Evolutionary conservation across 2,329 filamentous ascomycete genomes (phyloP).

Genomic region (Hypoxylon sp.): DNA sequence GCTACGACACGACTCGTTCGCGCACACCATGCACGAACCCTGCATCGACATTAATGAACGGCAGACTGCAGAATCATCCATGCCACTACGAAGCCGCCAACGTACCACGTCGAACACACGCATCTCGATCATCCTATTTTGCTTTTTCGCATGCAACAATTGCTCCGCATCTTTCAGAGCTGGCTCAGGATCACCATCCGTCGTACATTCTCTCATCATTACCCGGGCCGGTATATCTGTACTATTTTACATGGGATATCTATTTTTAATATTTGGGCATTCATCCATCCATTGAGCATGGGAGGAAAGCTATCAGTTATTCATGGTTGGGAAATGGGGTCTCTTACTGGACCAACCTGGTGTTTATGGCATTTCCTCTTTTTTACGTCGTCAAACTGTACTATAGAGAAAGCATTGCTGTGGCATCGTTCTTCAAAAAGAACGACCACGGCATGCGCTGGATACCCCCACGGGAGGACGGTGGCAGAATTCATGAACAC

Average conservation of each 20-base stretch:
- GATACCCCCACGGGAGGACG: conserved; percentile 53
- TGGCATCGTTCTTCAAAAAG: conserved; percentile 48
- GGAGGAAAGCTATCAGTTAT: conserved; percentile 42
- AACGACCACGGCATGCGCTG: conserved; percentile 50
- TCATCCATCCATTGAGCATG: conserved; percentile 37
- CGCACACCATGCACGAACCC: conserved; percentile 40
- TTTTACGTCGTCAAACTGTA: conserved; percentile 45
- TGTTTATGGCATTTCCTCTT: conserved; percentile 41
- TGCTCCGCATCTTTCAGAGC: conserved; percentile 46
- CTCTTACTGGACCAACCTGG: conserved; percentile 36
- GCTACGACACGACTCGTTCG: conserved; percentile 24
- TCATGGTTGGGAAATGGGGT: conserved; percentile 44
- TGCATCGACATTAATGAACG: conserved; percentile 39
- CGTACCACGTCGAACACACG: conserved; percentile 39
- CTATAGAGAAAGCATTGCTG: conserved; percentile 51
- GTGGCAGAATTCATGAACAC: conserved; percentile 42
- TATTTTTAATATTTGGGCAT: conserved; percentile 48
- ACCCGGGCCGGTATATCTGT: conserved; percentile 46
- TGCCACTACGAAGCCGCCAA: conserved; percentile 38
- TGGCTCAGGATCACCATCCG: conserved; percentile 48
- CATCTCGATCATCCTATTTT: conserved; percentile 34
- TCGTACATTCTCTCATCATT: conserved; percentile 43
- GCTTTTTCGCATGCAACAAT: conserved; percentile 24
- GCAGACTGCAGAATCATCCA: conserved; percentile 40
- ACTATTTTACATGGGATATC: conserved; percentile 45